Percentiles rank a stretch among this genome's conserved stretches.
phyloP scores from a whole-genome alignment of 345 rosid genomes.

The Syzygium aromaticum region DNA sequence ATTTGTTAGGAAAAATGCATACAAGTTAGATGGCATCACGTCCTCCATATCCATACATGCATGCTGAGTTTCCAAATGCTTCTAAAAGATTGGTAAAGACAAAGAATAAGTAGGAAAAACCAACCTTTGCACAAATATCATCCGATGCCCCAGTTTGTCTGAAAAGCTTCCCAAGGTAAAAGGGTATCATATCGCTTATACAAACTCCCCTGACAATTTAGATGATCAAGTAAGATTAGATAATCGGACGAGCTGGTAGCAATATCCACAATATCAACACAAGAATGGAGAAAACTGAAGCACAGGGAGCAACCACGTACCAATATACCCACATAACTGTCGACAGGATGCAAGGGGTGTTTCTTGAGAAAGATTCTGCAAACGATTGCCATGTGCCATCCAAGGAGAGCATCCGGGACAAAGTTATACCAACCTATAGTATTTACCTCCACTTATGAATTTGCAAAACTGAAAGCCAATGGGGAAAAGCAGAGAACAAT shows the following conservation, averaged over 20 bases:
- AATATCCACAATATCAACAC: conserved; percentile 3
- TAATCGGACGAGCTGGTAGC: not conserved
- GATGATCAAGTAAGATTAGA: conserved; percentile 1
- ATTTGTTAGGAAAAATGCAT: not conserved
- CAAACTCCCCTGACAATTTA: conserved; percentile 67
- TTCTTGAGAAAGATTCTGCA: conserved; percentile 57
- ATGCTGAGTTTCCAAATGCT: not conserved
- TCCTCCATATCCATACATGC: not conserved
- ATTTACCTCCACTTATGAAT: not conserved
- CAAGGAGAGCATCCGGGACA: conserved; percentile 61
- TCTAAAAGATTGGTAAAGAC: not conserved
- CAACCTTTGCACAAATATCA: conserved; percentile 78
- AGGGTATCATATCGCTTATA: conserved; percentile 92
- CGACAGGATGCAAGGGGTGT: conserved; percentile 52
- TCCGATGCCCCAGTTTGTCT: conserved; percentile 58
- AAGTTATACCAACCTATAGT: conserved; percentile 64
- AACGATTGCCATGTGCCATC: conserved; percentile 82
- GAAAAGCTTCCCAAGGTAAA: conserved; percentile 76
- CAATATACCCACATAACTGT: conserved; percentile 84
- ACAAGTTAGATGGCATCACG: not conserved
- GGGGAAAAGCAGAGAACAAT: not conserved
- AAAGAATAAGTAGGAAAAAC: conserved; percentile 4
- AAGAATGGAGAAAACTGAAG: not conserved
- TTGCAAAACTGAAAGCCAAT: not conserved
- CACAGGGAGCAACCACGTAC: conserved; percentile 24